Evolutionary conservation across 768 basidiomycete genomes (phyloP), one percentile per base, ranked within the genome.

Genomic region (Russula emetica): DNA sequence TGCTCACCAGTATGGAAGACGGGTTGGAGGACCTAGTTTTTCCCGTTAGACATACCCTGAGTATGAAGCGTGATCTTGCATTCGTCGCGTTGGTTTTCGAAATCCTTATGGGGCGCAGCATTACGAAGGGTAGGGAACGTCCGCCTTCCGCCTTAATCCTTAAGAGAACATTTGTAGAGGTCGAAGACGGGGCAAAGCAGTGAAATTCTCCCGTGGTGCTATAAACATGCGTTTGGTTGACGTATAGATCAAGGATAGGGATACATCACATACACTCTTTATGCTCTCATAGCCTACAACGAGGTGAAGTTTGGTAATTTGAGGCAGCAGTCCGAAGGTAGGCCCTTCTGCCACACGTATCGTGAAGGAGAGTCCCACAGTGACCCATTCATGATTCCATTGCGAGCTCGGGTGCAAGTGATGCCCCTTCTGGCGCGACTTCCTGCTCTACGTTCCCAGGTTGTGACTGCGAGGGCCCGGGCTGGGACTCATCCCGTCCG

Each of bases 381-480:
- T 40, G 47, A 40, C 47, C 26, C 51, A 20, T 53, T 55, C 32
- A 63, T 20, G 16, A 30, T 18, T 60, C 58, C 52, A 55, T 64
- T 32, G 24, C 18, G 30, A 3, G 24, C 20, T 50, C 63, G 13
- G 20, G 24, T 10, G 24, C 20, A 30, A 54, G 40, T 44, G 38
- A 1, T 18, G 24, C 20, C 26, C 55, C 58, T 34, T 22, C 49
- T 20, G 45, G 40, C 4, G 16, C 30, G 20, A 20, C 40, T 24
- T 16, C 18, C 24, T 51, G 58, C 30, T 44, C 63, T 34, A 16
- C 22, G 14, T 40, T 4, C 34, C 51, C 34, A 10, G 58, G 34
- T n/a, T 28, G 47, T 0, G 54, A 20, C 2, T 55, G 58, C 22
- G 36, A 34, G 20, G 45, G 11, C 3, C 36, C 36, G 36, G 36